These are phyloP conservation scores for Kregervanrija delftensis DNA, from an alignment of 805 yeast species.

Conservation along the genomic window DNA sequence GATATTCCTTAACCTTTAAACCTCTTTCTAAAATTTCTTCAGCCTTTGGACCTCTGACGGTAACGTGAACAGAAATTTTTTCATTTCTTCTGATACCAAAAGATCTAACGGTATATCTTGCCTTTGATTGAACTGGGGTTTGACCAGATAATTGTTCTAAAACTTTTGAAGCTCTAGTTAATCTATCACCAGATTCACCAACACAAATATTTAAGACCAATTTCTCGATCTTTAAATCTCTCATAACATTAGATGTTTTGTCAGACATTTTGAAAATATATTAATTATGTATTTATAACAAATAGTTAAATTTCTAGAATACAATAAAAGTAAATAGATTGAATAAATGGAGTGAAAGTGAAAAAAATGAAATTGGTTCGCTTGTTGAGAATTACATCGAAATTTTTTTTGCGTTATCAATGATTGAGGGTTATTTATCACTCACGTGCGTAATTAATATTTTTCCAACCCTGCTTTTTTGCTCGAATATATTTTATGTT, in stretches of 20 bases:
- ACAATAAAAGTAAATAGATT: not conserved
- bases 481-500: too few species aligned
- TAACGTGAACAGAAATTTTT: slow-evolving; percentile 98
- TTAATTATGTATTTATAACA: not conserved
- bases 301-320: not conserved
- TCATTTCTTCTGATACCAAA: slow-evolving; percentile 99
- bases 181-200: slow-evolving; percentile 99
- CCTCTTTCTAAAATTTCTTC: slow-evolving; percentile 99
- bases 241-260: slow-evolving; percentile 87
- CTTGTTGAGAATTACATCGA: too few species aligned
- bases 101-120: slow-evolving; percentile 99
- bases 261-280: slow-evolving; percentile 30
- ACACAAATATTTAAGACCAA: slow-evolving; percentile 99
- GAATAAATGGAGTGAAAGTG: too few species aligned
- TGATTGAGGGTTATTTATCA: too few species aligned
- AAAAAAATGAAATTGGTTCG: too few species aligned
- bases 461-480: too few species aligned
- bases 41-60: slow-evolving; percentile 99
- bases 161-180: slow-evolving; percentile 99
- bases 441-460: too few species aligned
- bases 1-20: slow-evolving; percentile 99
- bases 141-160: slow-evolving; percentile 99
- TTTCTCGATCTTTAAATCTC: slow-evolving; percentile 98
- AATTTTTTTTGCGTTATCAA: too few species aligned
- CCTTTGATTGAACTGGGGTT: slow-evolving; percentile 99